These are phyloP conservation scores for Typha latifolia DNA, from an alignment of 176 grass and related monocot genomes.

Conservation along the genomic window DNA sequence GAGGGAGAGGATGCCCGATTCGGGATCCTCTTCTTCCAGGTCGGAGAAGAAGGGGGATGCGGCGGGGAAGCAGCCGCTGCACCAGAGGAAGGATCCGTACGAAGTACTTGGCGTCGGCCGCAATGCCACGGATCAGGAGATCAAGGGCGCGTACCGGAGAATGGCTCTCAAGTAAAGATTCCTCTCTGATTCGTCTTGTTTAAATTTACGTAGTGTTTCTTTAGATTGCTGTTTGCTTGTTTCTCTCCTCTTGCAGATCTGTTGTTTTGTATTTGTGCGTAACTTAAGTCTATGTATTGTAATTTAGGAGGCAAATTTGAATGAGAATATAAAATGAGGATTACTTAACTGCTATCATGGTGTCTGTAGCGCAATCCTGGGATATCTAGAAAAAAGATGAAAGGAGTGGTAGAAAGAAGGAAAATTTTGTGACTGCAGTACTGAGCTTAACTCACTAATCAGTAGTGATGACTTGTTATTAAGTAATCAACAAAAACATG, in stretches of 20 bases:
- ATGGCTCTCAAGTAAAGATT: constrained; percentile 87
- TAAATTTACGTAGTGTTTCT: background rate
- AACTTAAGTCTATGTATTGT: no score
- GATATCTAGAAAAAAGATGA: no score
- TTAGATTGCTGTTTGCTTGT: background rate
- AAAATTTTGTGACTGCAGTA: no score
- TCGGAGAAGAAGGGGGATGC: constrained; percentile 57
- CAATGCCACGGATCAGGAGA: constrained; percentile 86
- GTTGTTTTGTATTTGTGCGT: no score
- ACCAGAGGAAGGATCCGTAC: constrained; percentile 76
- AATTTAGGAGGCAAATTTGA: no score
- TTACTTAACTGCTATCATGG: no score
- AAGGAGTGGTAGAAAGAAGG: no score
- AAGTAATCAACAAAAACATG: no score
- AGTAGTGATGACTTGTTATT: no score
- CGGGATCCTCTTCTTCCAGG: constrained; percentile 68
- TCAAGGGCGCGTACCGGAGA: constrained; percentile 88
- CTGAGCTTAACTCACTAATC: background rate
- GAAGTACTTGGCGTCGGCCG: constrained; percentile 80
- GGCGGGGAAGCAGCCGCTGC: constrained; percentile 20
- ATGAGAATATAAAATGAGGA: no score
- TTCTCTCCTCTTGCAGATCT: no score
- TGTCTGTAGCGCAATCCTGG: no score
- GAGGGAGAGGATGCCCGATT: constrained; percentile 41
- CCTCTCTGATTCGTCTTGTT: background rate